These are phyloP conservation scores for Colletotrichum lini DNA, from an alignment of 2,329 filamentous ascomycete genomes.

Conservation along the genomic window DNA sequence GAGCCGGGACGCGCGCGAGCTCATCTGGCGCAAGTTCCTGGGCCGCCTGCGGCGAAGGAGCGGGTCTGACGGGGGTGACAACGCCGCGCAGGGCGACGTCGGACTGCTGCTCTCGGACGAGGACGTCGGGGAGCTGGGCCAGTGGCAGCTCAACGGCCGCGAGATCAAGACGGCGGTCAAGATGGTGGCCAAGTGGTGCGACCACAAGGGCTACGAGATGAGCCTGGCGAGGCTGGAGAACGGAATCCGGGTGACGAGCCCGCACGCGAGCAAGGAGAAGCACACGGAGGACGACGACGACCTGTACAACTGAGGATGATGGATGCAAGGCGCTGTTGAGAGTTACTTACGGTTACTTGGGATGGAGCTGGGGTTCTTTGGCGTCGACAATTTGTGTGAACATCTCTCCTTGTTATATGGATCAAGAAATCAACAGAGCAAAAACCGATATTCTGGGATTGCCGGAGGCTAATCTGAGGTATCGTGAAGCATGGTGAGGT, in stretches of 20 bases:
- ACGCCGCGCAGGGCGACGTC: not conserved
- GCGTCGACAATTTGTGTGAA: too few relatives aligned
- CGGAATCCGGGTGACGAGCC: constrained; percentile 62
- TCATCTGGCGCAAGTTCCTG: constrained; percentile 64
- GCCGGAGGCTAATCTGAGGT: too few relatives aligned
- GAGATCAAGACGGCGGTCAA: constrained; percentile 65
- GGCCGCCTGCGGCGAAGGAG: constrained; percentile 49
- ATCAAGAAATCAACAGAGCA: too few relatives aligned
- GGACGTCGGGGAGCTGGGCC: constrained; percentile 56
- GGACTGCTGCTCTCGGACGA: constrained; percentile 50
- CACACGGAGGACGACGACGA: constrained; percentile 45
- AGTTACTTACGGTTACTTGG: too few relatives aligned
- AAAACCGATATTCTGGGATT: too few relatives aligned
- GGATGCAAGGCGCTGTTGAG: too few relatives aligned
- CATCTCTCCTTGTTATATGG: too few relatives aligned
- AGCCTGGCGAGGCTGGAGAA: constrained; percentile 59
- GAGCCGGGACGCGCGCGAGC: constrained; percentile 52
- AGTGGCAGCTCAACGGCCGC: constrained; percentile 60
- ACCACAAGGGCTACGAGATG: constrained; percentile 59
- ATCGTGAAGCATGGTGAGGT: not conserved
- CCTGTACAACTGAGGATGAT: constrained; percentile 45
- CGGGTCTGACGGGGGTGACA: not conserved
- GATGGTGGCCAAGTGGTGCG: constrained; percentile 62
- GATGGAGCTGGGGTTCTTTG: too few relatives aligned
- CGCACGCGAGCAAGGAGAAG: constrained; percentile 55